Conservation (phyloP, 164 flowering plant species). For the Brasenia schreberi region DNA sequence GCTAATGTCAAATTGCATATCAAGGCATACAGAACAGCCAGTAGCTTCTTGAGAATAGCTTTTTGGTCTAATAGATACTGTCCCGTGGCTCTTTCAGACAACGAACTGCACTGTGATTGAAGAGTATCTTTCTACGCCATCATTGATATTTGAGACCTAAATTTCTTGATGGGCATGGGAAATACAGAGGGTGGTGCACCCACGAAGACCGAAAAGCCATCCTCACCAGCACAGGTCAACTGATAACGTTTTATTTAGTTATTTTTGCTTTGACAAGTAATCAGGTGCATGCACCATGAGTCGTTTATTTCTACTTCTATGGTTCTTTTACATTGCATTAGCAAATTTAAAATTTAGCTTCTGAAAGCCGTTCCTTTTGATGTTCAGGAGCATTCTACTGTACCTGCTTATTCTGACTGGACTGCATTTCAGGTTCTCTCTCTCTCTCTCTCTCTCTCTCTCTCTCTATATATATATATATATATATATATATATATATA, state of each 20-base stretch:
- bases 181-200: constrained; percentile 50
- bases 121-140: neutral
- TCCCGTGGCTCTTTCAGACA: neutral
- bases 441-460: too few species aligned
- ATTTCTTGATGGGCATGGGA: constrained; percentile 38
- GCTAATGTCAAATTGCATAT: neutral
- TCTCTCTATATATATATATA: too few species aligned
- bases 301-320: neutral
- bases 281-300: neutral
- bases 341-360: constrained; percentile 5
- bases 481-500: too few species aligned
- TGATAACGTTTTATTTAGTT: neutral
- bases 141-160: constrained; percentile 1
- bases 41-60: neutral
- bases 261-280: neutral
- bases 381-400: constrained; percentile 51
- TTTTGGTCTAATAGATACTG: neutral
- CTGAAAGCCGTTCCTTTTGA: constrained; percentile 3
- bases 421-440: constrained; percentile 49
- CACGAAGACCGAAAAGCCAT: constrained; percentile 44
- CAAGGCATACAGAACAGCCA: neutral
- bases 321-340: constrained; percentile 3
- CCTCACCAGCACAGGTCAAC: constrained; percentile 49
- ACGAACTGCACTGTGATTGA: neutral
- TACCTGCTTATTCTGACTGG: constrained; percentile 63